Evolutionary conservation across 352 stramenopile species (phyloP).

Genomic region (Phytophthora colocasiae): DNA sequence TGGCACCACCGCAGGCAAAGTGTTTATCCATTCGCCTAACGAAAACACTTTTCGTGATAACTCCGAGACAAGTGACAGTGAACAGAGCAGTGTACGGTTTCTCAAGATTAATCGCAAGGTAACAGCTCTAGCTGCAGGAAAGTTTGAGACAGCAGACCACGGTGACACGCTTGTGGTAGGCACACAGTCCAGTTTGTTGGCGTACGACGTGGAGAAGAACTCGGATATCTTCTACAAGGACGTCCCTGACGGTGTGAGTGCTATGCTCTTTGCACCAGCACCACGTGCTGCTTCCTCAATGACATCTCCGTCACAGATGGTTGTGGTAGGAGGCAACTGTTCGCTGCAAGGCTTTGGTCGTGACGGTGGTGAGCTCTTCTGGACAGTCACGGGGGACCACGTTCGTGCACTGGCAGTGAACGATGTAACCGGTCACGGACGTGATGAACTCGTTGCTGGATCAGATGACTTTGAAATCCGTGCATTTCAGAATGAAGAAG

Average conservation of each 20-base stretch:
- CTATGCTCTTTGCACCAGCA: constrained; percentile 77
- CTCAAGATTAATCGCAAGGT: constrained; percentile 94
- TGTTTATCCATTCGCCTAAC: constrained; percentile 92
- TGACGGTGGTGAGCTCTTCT: constrained; percentile 88
- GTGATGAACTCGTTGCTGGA: constrained; percentile 86
- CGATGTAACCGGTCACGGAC: constrained; percentile 75
- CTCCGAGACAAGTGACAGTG: constrained; percentile 38
- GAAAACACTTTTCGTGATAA: constrained; percentile 60
- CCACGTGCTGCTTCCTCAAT: constrained; percentile 34
- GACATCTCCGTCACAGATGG: constrained; percentile 61
- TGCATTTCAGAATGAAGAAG: constrained; percentile 90
- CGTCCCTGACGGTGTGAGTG: constrained; percentile 84
- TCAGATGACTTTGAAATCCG: constrained; percentile 93
- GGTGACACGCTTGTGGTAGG: constrained; percentile 90
- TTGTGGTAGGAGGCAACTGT: constrained; percentile 93
- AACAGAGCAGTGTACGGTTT: constrained; percentile 75
- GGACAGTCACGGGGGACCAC: constrained; percentile 93
- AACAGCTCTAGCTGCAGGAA: constrained; percentile 79
- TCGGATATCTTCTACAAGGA: constrained; percentile 95
- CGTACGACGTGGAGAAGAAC: constrained; percentile 95
- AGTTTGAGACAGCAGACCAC: constrained; percentile 61
- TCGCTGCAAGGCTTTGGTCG: constrained; percentile 89
- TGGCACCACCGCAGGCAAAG: constrained; percentile 90
- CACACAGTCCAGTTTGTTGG: constrained; percentile 90
- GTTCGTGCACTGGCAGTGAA: constrained; percentile 82